Evolutionary conservation across 2,329 filamentous ascomycete genomes (phyloP), one percentile per base, ranked within the genome.

Genomic region (Fusarium sp.): DNA sequence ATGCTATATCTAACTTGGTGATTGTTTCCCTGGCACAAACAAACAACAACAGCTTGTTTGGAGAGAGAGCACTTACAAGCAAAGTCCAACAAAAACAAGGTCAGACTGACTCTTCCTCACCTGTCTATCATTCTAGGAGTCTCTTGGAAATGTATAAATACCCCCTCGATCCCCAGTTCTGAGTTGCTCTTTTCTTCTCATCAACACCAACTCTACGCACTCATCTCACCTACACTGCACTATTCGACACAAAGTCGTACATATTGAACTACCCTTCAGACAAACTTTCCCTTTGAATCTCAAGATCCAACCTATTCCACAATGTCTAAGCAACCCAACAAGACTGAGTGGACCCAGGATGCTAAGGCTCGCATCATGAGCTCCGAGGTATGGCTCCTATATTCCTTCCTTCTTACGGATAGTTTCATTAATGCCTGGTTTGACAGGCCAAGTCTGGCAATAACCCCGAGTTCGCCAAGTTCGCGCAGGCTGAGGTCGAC

Each of bases 71-170:
- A 40, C 34, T 11, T 20, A 32, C 20, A 61, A 44, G 34, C 46
- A 44, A 65, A 13, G 25, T 16, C n/a, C 18, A 44, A 22, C 46
- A 51, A 43, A 32, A 34, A 30, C 8, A 3, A n/a, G 16, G 20
- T 18, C 8, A 43, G 10, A 18, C 2, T 25, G 12, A 18, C 9
- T 20, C 10, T 30, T 32, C 15, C 20, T 20, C 20, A 13, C 20
- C 29, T 32, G 27, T 20, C 29, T 49, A 2, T 32, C 15, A 32
- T 25, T 27, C 32, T 41, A 29, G 25, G 8, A 38, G 10, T 12
- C 15, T 24, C 5, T 18, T 5, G 18, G 16, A 57, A 69, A 62
- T 18, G 52, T 47, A 71, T 63, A 71, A 66, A 66, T 59, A 54
- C 32, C 38, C 32, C 20, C 11, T 25, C 18, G 16, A 10, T 10